Base-by-base conservation (phyloP, 2,329 filamentous ascomycete species). In the Trichoderma sp. region DNA sequence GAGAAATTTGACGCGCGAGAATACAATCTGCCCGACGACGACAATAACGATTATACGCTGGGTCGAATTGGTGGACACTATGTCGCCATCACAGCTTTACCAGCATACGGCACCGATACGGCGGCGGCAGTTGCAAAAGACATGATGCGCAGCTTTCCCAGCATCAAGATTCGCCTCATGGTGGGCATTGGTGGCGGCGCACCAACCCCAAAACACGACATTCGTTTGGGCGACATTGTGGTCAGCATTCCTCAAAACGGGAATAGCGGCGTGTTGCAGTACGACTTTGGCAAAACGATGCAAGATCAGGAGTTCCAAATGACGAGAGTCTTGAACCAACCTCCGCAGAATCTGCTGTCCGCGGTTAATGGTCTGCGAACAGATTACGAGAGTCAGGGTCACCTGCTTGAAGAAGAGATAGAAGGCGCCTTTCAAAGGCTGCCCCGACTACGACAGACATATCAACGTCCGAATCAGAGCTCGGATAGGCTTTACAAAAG, bases 11-110 rank as follows among this genome's bases (percentile, higher is more conserved):
- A 52, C 24, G 49, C 21, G 0, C 49, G n/a, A 52, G 49, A 14
- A 11, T 52, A 52, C 49, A 13, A 8, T 14, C 14, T 52, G 7
- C 43, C 43, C n/a, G n/a, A 46, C n/a, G n/a, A 46, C 14, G 43
- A 52, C 49, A 37, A 58, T 49, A 6, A 70, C 26, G 56, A 26
- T 14, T 74, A 71, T 28, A 60, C 56, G 0, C 61, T 73, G 8
- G 73, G 73, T 5, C 54, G 32, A 2, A 69, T 74, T 7, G 69
- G 68, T 16, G 10, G 30, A 1, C 73, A 74, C 13, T 72, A 73
- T 13, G 28, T 72, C n/a, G 72, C 71, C 10, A 72, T 74, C 21
- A 70, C 72, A 16, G 51, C 52, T 1, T 16, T 74, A 1, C 69
- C 71, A 5, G 68, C 51, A 61, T 63, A 63, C 13, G 46, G 59